A percentile compares a stretch with the other conserved stretches of the same genome.
These are phyloP conservation scores for Lentinula aciculospora DNA, from an alignment of 768 basidiomycete species.

Conservation along the genomic window DNA sequence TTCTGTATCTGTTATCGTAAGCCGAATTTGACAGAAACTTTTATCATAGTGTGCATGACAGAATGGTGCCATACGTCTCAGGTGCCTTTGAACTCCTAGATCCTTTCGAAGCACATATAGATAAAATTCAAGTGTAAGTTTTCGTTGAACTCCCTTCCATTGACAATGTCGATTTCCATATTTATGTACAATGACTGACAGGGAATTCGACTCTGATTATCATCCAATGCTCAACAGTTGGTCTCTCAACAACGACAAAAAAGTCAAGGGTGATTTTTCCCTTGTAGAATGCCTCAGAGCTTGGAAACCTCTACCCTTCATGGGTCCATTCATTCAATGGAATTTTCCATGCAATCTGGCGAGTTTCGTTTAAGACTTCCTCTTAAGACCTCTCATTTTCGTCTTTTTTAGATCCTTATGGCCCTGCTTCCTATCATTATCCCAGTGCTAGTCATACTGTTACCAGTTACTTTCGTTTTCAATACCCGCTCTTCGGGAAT, in stretches of 20 bases:
- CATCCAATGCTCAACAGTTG: neutral
- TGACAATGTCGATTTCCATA: too few species aligned
- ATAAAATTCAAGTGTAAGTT: constrained; percentile 11
- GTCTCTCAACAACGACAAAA: neutral
- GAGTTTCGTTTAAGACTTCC: constrained; percentile 2
- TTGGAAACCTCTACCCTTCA: constrained; percentile 1
- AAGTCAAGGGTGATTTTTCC: constrained; percentile 12
- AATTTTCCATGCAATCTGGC: constrained; percentile 20
- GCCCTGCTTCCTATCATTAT: neutral
- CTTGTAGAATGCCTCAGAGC: constrained; percentile 6
- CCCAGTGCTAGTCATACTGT: neutral
- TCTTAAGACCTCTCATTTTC: neutral
- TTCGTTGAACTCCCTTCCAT: neutral
- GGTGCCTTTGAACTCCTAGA: constrained; percentile 24
- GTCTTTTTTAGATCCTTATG: neutral
- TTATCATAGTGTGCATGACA: constrained; percentile 18
- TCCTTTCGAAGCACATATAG: constrained; percentile 16
- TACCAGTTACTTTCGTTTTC: neutral
- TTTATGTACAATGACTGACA: neutral
- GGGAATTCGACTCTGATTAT: neutral
- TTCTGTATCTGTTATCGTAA: neutral
- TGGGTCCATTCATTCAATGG: constrained; percentile 16
- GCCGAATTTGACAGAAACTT: neutral
- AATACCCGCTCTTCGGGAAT: neutral
- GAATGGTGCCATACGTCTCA: constrained; percentile 27